Conservation (phyloP, 148 eudicot genomes). For the Rhododendron molle region DNA sequence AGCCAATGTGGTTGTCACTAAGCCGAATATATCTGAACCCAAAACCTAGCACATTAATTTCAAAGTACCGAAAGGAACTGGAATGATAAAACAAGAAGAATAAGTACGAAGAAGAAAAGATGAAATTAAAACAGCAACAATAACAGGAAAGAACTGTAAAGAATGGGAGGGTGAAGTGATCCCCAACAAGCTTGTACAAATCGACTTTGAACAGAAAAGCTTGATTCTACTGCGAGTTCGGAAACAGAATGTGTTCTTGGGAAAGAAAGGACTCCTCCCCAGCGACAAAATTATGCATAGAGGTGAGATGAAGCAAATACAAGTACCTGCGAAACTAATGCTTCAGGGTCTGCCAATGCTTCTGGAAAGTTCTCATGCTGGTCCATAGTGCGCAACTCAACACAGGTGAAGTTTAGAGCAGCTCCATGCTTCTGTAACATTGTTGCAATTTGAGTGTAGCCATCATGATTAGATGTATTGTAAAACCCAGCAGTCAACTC, state of each 20-base stretch:
- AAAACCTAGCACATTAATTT: not conserved
- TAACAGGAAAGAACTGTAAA: not conserved
- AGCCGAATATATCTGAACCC: not conserved
- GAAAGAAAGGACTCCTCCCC: not conserved
- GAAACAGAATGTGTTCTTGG: not conserved
- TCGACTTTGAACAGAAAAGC: not conserved
- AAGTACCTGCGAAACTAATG: conserved; percentile 82
- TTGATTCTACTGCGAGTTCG: too few species aligned
- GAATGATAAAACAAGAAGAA: too few species aligned
- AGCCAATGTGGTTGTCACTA: not conserved
- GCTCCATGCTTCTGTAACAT: conserved; percentile 67
- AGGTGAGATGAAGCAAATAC: not conserved
- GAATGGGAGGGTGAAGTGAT: not conserved
- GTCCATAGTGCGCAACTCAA: not conserved
- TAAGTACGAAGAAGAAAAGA: not conserved
- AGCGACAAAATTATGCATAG: not conserved
- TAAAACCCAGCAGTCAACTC: conserved; percentile 91
- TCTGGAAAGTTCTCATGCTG: conserved; percentile 32
- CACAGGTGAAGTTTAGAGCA: conserved; percentile 79
- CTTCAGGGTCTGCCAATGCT: conserved; percentile 89
- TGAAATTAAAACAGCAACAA: not conserved
- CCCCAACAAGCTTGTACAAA: not conserved
- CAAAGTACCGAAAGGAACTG: not conserved
- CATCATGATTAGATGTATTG: conserved; percentile 67
- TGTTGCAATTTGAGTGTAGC: conserved; percentile 64